These are phyloP conservation scores for Candida silvatica DNA, from an alignment of 805 yeast genomes.

Conservation along the genomic window DNA sequence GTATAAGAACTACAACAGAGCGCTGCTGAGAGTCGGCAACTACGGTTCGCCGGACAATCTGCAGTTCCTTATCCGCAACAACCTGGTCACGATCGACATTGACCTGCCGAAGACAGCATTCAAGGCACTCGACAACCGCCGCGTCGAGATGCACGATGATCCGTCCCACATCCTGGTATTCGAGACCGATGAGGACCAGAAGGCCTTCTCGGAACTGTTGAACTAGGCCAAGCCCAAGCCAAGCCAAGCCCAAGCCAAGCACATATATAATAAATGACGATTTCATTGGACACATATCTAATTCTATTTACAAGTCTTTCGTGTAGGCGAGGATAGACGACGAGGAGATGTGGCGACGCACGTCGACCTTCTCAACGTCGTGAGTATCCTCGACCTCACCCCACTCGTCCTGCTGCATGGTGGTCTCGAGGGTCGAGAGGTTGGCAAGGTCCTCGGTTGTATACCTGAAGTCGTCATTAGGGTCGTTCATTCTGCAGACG, in stretches of 20 bases:
- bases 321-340: constrained; percentile 43
- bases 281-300: no score
- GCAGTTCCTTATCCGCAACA: constrained; percentile 1
- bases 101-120: constrained; percentile 2
- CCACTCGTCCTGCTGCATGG: constrained; percentile 84
- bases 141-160: background rate
- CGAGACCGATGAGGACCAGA: background rate
- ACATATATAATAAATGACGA: no score
- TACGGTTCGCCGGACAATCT: background rate
- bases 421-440: constrained; percentile 73
- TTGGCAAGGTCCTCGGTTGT: constrained; percentile 65
- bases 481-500: constrained; percentile 40
- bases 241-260: no score
- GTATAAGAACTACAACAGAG: background rate
- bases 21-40: constrained; percentile 1
- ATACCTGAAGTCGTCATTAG: constrained; percentile 22
- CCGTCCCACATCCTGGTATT: background rate
- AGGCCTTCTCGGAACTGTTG: background rate
- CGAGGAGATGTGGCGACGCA: constrained; percentile 72
- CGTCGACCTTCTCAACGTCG: constrained; percentile 91
- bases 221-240: no score
- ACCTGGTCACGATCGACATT: background rate
- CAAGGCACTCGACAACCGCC: background rate
- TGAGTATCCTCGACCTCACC: constrained; percentile 99
- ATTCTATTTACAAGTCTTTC: no score